Evolutionary conservation across 1,284 basidiomycete genomes (phyloP).

Genomic region (Tausonia pullulans): DNA sequence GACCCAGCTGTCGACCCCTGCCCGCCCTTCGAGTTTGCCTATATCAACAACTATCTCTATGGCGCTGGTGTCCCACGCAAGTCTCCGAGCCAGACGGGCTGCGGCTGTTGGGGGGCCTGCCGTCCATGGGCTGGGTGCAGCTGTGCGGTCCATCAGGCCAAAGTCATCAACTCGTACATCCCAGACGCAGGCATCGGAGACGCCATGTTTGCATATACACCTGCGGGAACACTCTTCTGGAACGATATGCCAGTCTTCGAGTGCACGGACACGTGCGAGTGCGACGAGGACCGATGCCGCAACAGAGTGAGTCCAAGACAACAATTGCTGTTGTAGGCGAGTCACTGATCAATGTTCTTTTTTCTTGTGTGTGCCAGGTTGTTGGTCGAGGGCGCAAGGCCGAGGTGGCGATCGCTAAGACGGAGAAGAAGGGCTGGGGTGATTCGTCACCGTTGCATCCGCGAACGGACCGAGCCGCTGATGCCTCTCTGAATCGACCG

Average conservation of each 20-base stretch:
- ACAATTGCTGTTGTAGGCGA: no score
- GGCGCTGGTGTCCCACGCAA: neutral
- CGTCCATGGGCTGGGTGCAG: neutral
- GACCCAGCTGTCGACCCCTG: neutral
- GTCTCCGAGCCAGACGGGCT: neutral
- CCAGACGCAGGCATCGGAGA: no score
- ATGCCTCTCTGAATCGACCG: neutral
- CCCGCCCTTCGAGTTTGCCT: neutral
- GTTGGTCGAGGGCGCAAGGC: neutral
- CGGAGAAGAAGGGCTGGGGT: slow-evolving; percentile 2
- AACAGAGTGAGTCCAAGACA: neutral
- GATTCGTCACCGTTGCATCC: neutral
- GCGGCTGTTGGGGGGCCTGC: neutral
- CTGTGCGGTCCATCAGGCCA: neutral
- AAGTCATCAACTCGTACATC: neutral
- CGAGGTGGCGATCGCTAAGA: neutral
- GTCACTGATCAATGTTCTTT: no score
- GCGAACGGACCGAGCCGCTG: neutral
- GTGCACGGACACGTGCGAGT: neutral
- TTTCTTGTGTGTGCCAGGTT: neutral
- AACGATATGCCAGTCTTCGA: neutral
- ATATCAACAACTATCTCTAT: neutral
- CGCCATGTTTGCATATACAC: neutral
- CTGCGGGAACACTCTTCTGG: neutral
- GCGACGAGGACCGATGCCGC: neutral